These are phyloP conservation scores for Phylloporus scabripes DNA, from an alignment of 768 basidiomycete species.

Conservation along the genomic window DNA sequence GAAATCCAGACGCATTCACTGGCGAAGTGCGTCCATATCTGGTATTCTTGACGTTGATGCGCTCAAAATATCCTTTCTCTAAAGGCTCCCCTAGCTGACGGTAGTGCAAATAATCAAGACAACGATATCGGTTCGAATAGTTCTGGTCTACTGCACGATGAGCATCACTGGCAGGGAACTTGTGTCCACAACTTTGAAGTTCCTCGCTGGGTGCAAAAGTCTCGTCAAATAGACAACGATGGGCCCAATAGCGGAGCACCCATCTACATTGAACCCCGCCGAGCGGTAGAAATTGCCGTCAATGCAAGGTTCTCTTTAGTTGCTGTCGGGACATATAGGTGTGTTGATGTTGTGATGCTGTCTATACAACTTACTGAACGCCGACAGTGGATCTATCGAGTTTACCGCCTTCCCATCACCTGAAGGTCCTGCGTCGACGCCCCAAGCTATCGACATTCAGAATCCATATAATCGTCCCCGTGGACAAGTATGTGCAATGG, in stretches of 20 bases:
- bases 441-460: constrained; percentile 59
- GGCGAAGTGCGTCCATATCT: constrained; percentile 35
- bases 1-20: constrained; percentile 45
- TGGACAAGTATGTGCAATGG: constrained; percentile 61
- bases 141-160: constrained; percentile 6
- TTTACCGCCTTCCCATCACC: constrained; percentile 65
- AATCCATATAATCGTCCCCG: constrained; percentile 52
- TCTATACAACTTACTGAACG: background rate
- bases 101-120: constrained; percentile 7
- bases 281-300: constrained; percentile 60
- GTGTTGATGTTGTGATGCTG: background rate
- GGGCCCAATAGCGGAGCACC: constrained; percentile 28
- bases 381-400: constrained; percentile 56
- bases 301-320: constrained; percentile 79
- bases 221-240: constrained; percentile 49
- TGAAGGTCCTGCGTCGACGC: constrained; percentile 50
- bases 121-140: constrained; percentile 1
- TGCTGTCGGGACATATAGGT: constrained; percentile 76
- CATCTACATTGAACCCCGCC: constrained; percentile 59
- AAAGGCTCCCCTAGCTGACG: constrained; percentile 9
- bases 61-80: constrained; percentile 1
- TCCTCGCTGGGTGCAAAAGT: constrained; percentile 78
- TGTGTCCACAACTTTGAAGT: constrained; percentile 73
- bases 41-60: background rate
- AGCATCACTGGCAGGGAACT: constrained; percentile 61